Base-by-base conservation (phyloP, 805 yeast species). In the Danielia reshetovae region DNA sequence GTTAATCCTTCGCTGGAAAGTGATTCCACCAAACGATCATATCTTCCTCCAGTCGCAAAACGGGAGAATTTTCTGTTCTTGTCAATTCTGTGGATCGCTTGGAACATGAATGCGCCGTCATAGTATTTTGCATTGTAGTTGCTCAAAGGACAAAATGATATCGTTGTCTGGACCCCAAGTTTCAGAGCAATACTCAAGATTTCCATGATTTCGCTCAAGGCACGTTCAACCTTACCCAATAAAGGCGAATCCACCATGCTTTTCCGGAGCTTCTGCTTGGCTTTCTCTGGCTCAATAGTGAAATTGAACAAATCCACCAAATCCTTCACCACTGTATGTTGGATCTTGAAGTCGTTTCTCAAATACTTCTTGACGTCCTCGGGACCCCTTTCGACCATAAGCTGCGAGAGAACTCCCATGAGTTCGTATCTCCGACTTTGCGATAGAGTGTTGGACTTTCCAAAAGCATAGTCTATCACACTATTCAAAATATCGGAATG, bases 1-100 rank as follows among this genome's bases (percentile, higher is more conserved):
- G 49, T 41, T 13, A 57, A 35, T 17, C 53, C 64, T 22, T 51
- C 58, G 32, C 85, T 78, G 0, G 90, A 75, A 40, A 87, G 70
- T 12, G 79, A 70, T 3, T 76, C 65, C 10, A 88, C 75, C 44
- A 93, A 67, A 14, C 69, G 65, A 50, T 90, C 97, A 53, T 88
- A 93, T 36, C 99, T 68, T 2, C 99, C 99, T 29, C 99, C 99
- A 0, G 93, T 90, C 11, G 93, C 93, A 26, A 93, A 65, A 26
- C 70, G 43, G 0, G 64, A 43, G 21, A 81, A 68, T 5, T 65
- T 64, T 49, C 54, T 55, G 42, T 52, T 69, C 42, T 49, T 71
- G 48, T 70, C 78, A 3, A 78, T 81, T 35, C 85, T 83, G 43
- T 78, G 74, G 1, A 87, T 74, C 0, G 85, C 86, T 47, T 87